Evolutionary conservation across 2,329 filamentous ascomycete genomes (phyloP).

Genomic region (Nigrospora oryzae): DNA sequence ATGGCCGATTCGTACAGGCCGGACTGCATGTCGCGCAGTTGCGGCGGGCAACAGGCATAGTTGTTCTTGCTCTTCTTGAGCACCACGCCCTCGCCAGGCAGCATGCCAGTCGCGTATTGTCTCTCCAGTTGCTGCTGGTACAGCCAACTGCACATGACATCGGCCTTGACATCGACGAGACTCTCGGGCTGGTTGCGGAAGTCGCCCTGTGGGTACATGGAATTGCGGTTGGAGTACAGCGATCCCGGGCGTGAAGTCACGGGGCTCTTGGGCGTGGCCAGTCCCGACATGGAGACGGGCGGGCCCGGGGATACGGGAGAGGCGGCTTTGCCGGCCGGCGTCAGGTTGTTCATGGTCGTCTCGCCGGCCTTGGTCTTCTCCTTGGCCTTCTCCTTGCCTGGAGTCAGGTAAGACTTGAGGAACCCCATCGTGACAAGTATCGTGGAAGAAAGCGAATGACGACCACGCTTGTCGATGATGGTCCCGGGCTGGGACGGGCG

Average conservation of each 20-base stretch:
- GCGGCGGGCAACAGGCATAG: conserved; percentile 29
- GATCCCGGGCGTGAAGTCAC: conserved; percentile 14
- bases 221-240: conserved; percentile 10
- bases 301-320: conserved; percentile 2
- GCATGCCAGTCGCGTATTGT: conserved; percentile 26
- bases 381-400: conserved; percentile 12
- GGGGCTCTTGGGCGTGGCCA: conserved; percentile 9
- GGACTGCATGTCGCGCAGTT: conserved; percentile 24
- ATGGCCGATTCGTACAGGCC: conserved; percentile 25
- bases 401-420: conserved; percentile 24
- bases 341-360: conserved; percentile 6
- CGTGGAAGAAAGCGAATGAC: conserved; percentile 5
- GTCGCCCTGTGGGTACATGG: conserved; percentile 28
- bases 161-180: conserved; percentile 44
- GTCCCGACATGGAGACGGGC: conserved; percentile 10
- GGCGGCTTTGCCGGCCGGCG: conserved; percentile 3
- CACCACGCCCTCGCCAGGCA: conserved; percentile 29
- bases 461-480: conserved; percentile 3
- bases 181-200: conserved; percentile 34
- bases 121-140: conserved; percentile 52
- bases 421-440: conserved; percentile 16
- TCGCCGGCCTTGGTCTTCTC: conserved; percentile 10
- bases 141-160: conserved; percentile 57
- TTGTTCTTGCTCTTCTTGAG: conserved; percentile 27
- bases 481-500: background rate